Conservation (phyloP, 2,329 filamentous ascomycete species). For the Coniochaeta pulveracea region DNA sequence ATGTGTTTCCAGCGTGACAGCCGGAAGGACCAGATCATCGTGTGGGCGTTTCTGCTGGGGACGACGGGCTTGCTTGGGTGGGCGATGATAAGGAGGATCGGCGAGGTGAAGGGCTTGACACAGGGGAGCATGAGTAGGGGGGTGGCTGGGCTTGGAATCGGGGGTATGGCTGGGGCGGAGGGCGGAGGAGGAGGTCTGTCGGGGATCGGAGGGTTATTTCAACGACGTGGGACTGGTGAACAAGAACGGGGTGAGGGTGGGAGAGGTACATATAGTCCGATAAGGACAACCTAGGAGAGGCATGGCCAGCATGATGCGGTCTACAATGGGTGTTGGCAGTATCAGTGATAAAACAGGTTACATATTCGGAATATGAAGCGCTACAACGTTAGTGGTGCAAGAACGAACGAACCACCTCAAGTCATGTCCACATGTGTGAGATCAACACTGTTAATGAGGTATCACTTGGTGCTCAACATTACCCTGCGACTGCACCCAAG, state of each 20-base stretch:
- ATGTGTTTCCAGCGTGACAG: constrained; percentile 57
- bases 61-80: constrained; percentile 48
- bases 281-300: too few relatives aligned
- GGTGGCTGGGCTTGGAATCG: background rate
- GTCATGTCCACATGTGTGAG: too few relatives aligned
- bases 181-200: background rate
- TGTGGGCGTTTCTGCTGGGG: constrained; percentile 51
- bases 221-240: background rate
- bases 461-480: too few relatives aligned
- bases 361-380: too few relatives aligned
- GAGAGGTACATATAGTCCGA: constrained; percentile 1
- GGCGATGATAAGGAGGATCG: constrained; percentile 39
- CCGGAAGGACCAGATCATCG: constrained; percentile 55
- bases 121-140: constrained; percentile 3
- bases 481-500: too few relatives aligned
- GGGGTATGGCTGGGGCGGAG: background rate
- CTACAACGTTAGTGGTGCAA: too few relatives aligned
- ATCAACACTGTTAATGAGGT: too few relatives aligned
- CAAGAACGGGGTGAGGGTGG: background rate
- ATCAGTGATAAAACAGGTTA: too few relatives aligned
- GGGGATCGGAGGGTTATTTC: background rate
- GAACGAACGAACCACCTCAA: too few relatives aligned
- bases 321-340: too few relatives aligned
- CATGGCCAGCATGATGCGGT: too few relatives aligned
- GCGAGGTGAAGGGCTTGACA: constrained; percentile 19